A percentile compares a stretch with the other conserved stretches of the same genome.
Evolutionary conservation across 2,329 filamentous ascomycete genomes (phyloP).

Genomic region (Aspergillus tanneri): DNA sequence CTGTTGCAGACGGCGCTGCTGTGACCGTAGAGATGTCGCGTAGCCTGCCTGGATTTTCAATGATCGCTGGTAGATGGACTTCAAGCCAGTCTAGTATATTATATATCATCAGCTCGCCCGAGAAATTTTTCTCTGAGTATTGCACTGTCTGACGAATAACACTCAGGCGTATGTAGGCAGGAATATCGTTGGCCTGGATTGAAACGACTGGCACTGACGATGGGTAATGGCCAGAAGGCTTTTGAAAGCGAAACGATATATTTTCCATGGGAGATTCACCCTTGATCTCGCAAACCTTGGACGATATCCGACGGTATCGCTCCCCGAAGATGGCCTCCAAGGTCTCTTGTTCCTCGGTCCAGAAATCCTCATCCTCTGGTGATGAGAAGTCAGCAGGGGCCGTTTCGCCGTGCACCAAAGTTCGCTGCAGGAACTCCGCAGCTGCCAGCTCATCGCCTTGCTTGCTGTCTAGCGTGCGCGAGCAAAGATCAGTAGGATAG

Average conservation of each 20-base stretch:
- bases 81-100: conserved; percentile 90
- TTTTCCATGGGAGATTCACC: conserved; percentile 53
- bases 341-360: conserved; percentile 82
- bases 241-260: conserved; percentile 66
- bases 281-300: conserved; percentile 67
- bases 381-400: conserved; percentile 15
- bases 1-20: conserved; percentile 44
- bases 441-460: conserved; percentile 72
- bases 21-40: conserved; percentile 79
- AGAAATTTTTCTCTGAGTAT: conserved; percentile 67
- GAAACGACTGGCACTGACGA: conserved; percentile 65
- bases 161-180: conserved; percentile 90
- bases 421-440: conserved; percentile 74
- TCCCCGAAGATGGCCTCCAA: conserved; percentile 85
- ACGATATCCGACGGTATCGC: conserved; percentile 60
- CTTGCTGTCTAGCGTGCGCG: conserved; percentile 69
- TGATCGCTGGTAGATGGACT: conserved; percentile 74
- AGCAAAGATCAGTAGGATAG: conserved; percentile 81
- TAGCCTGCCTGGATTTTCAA: conserved; percentile 79
- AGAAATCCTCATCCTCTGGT: conserved; percentile 55
- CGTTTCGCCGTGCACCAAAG: conserved; percentile 55
- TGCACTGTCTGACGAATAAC: conserved; percentile 74
- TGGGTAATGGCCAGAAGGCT: conserved; percentile 70
- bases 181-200: conserved; percentile 66
- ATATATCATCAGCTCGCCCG: conserved; percentile 88